Conservation (phyloP, 179 eudicot genomes). For the Pouteria campechiana region DNA sequence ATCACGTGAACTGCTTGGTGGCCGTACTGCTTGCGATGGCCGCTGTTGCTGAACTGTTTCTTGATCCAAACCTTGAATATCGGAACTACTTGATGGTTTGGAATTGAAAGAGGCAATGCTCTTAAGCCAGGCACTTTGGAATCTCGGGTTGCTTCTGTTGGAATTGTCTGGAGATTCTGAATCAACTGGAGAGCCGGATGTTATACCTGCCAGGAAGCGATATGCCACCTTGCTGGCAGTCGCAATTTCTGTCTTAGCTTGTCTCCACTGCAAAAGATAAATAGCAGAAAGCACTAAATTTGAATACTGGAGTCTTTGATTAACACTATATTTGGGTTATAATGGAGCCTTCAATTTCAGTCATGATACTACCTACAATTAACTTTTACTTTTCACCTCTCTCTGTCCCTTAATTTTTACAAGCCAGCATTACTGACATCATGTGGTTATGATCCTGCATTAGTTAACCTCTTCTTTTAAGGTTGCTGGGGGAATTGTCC, state of each 20-base stretch:
- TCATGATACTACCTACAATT: no score
- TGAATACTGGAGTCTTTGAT: no score
- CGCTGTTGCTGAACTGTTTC: constrained; percentile 16
- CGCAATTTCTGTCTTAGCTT: constrained; percentile 88
- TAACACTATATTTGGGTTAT: background rate
- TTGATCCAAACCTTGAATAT: constrained; percentile 39
- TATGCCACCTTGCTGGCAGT: constrained; percentile 88
- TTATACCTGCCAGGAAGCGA: constrained; percentile 49
- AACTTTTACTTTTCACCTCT: no score
- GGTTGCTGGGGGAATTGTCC: no score
- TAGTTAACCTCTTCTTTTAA: no score
- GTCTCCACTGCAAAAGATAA: constrained; percentile 51
- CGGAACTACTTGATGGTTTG: constrained; percentile 65
- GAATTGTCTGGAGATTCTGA: constrained; percentile 33
- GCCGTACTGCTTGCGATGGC: no score
- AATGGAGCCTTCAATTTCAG: background rate
- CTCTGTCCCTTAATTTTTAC: no score
- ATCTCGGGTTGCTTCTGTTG: constrained; percentile 32
- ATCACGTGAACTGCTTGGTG: no score
- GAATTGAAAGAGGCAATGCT: constrained; percentile 53
- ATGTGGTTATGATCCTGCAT: no score
- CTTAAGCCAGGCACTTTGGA: constrained; percentile 71
- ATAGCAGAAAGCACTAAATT: background rate
- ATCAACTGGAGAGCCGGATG: constrained; percentile 35
- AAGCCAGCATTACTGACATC: no score